A percentile compares a stretch with the other conserved stretches of the same genome.
Conservation (phyloP, 805 yeast species). For the Ogataea sp. region DNA sequence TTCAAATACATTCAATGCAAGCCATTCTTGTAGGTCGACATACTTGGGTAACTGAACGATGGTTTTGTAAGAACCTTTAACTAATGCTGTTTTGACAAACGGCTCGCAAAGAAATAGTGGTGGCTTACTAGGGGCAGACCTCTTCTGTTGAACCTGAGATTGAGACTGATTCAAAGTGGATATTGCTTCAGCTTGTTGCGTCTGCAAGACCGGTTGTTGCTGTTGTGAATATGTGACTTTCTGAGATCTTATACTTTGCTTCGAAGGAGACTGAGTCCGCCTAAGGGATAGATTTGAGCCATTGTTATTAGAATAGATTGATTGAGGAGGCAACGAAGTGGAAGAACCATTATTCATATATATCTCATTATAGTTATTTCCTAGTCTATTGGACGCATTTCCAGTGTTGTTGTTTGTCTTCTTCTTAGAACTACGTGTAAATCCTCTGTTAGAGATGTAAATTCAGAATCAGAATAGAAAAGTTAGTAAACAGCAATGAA, state of each 20-base stretch:
- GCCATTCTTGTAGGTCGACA: constrained; percentile 93
- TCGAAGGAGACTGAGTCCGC: constrained; percentile 37
- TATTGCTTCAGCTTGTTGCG: constrained; percentile 9
- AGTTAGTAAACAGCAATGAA: constrained; percentile 3
- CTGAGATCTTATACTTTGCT: constrained; percentile 31
- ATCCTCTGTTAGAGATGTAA: constrained; percentile 31
- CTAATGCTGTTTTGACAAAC: constrained; percentile 86
- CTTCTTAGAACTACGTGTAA: constrained; percentile 40
- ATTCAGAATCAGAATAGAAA: constrained; percentile 3
- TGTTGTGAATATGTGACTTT: constrained; percentile 6
- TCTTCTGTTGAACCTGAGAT: constrained; percentile 3
- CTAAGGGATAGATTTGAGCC: constrained; percentile 40
- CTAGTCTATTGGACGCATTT: constrained; percentile 8
- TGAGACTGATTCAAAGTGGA: constrained; percentile 4
- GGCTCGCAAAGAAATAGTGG: constrained; percentile 87
- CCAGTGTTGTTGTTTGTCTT: constrained; percentile 10
- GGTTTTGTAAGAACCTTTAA: constrained; percentile 93
- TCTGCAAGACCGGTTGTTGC: constrained; percentile 14
- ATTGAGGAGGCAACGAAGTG: constrained; percentile 10
- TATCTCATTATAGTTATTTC: constrained; percentile 16
- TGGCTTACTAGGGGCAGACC: constrained; percentile 13
- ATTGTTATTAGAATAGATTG: constrained; percentile 30
- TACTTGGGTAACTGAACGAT: constrained; percentile 93
- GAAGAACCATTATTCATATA: constrained; percentile 16
- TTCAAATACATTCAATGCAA: constrained; percentile 88